Percentiles rank a stretch among this genome's conserved stretches.
These are phyloP conservation scores for Phytophthora pinifolia DNA, from an alignment of 352 stramenopile species.

Conservation along the genomic window DNA sequence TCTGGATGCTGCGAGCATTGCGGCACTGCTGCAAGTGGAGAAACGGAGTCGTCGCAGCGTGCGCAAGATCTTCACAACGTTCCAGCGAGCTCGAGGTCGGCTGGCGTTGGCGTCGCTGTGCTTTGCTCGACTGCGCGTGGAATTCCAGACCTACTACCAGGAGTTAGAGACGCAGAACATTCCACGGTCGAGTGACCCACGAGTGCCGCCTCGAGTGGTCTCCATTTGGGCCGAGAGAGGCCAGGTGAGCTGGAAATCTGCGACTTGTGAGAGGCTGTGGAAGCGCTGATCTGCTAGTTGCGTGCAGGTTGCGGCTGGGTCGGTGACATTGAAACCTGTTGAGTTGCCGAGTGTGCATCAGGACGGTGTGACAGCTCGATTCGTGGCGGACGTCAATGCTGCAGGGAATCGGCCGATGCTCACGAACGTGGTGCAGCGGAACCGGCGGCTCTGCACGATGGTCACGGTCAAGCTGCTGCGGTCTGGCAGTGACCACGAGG, in stretches of 20 bases:
- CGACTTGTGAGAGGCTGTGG: background rate
- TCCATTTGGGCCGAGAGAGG: conserved; percentile 59
- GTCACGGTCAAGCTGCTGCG: conserved; percentile 43
- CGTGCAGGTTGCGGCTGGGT: conserved; percentile 28
- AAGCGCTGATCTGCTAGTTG: conserved; percentile 1
- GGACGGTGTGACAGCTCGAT: conserved; percentile 31
- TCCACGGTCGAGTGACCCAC: conserved; percentile 47
- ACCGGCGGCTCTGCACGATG: conserved; percentile 59
- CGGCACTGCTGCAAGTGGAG: conserved; percentile 24
- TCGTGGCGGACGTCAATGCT: conserved; percentile 20
- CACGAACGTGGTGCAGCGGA: conserved; percentile 50
- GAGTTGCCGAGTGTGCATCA: conserved; percentile 34
- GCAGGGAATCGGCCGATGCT: conserved; percentile 50
- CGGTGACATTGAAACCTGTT: conserved; percentile 23
- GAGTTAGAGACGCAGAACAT: conserved; percentile 52
- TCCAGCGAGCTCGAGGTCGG: conserved; percentile 19
- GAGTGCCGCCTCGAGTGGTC: conserved; percentile 54
- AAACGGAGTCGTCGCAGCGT: conserved; percentile 23
- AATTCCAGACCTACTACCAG: conserved; percentile 54
- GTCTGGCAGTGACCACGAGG: background rate
- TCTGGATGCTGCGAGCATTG: conserved; percentile 28
- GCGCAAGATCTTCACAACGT: conserved; percentile 24
- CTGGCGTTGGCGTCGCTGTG: conserved; percentile 44
- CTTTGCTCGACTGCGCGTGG: conserved; percentile 29
- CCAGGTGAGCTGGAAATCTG: conserved; percentile 29